Base-by-base conservation (phyloP, 2,329 filamentous ascomycete genomes). In the Alternaria sp. region DNA sequence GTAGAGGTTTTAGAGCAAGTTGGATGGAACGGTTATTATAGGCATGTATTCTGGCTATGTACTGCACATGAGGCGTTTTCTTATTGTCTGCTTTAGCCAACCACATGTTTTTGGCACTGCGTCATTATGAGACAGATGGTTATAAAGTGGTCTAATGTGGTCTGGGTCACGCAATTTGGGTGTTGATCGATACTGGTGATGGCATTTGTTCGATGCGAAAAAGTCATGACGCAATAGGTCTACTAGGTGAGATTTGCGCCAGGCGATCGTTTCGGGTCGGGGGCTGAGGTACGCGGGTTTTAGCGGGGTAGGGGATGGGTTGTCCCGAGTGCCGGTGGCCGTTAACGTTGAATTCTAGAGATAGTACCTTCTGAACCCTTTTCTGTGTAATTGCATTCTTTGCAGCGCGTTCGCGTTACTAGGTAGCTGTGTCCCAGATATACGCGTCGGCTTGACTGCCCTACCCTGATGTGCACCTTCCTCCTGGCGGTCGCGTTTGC, bases 181-280 rank as follows among this genome's bases (percentile, higher is more conserved):
- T 43, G 27, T 48, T 34, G 20, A 56, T 59, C 57, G 57, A 54
- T 41, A 25, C 41, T 41, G 18, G 34, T 18, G 34, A 22, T 54
- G 50, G 49, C 49, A 36, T 60, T 48, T 48, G 53, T 64, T 66
- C 60, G 63, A 54, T 60, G 51, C 32, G 51, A 41, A 54, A 60
- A 63, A 72, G 70, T 73, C 68, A 73, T 74, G 71, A 74, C 71
- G 71, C 60, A 58, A 72, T 72, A 22, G 50, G 48, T 56, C 50
- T 60, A 52, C 46, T 16, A 34, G 34, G 28, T 60, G 48, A 43
- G 48, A 57, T 53, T 25, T 22, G 27, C 32, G 56, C 55, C 28
- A 62, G 58, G 58, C 54, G 48, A 63, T 60, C 60, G 44, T 30
- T 36, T 50, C 46, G 46, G 20, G 46, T 50, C 46, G 44, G 34